Evolutionary conservation across 2,329 filamentous ascomycete species (phyloP).

Genomic region (Pseudocercospora crystallina): DNA sequence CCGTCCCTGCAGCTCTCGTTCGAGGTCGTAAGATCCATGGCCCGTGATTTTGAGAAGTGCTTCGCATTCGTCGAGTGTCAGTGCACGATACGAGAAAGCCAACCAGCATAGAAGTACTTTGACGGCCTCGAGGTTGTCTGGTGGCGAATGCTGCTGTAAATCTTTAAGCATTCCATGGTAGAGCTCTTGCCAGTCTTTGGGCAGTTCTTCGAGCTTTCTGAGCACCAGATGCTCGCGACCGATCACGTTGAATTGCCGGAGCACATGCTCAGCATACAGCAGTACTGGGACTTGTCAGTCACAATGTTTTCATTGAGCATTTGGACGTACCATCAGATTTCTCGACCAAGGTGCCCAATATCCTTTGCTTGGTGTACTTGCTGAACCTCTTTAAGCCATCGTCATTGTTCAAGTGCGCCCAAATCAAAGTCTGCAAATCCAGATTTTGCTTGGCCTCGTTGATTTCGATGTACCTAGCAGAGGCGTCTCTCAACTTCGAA

Average conservation of each 20-base stretch:
- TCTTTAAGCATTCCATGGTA: constrained; percentile 7
- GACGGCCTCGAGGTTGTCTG: neutral
- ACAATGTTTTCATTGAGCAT: neutral
- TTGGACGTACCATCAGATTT: neutral
- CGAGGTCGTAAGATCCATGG: constrained; percentile 5
- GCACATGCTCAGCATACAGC: constrained; percentile 5
- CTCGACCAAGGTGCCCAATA: constrained; percentile 2
- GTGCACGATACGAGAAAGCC: constrained; percentile 1
- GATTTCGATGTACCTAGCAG: neutral
- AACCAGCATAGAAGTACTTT: constrained; percentile 5
- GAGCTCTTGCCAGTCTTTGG: constrained; percentile 3
- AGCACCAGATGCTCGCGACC: constrained; percentile 5
- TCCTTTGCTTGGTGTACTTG: constrained; percentile 7
- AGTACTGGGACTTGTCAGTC: neutral
- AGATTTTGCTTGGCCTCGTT: neutral
- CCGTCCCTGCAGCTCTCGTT: constrained; percentile 8
- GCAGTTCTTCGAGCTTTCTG: neutral
- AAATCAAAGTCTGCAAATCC: constrained; percentile 1
- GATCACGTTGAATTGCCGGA: constrained; percentile 3
- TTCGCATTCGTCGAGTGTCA: constrained; percentile 6
- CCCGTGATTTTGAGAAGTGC: neutral
- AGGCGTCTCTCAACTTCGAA: neutral
- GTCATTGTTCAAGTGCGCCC: constrained; percentile 6
- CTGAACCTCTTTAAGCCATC: constrained; percentile 4
- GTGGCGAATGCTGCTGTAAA: neutral